Base-by-base conservation (phyloP, 2,329 filamentous ascomycete genomes). In the Sporothrix euskadiensis region DNA sequence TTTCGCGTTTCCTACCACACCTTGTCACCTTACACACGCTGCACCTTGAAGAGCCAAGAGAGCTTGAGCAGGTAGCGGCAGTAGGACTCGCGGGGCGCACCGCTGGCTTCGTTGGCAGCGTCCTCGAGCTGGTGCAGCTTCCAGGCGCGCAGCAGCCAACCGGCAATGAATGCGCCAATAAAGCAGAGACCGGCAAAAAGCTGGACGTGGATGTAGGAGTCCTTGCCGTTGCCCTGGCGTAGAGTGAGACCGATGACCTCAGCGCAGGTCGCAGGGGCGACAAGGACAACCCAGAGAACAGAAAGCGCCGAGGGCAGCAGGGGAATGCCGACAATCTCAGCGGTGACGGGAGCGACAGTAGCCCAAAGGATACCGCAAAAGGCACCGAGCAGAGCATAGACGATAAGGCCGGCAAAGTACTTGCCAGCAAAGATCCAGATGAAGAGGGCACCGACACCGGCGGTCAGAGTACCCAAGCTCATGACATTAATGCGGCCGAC, bases 401-500 rank as follows among this genome's bases (percentile, higher is more conserved):
- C 87, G 44, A 95, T 85, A 39, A 93, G 83, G 0, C 92, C 88
- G 0, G 88, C 90, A 75, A 89, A 92, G 12, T 79, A 80, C 75
- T 85, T 87, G 57, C 88, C 87, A 1, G 91, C 91, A 74, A 90
- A 89, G 72, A 90, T 89, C 93, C 93, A 95, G 47, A 95, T 85
- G 26, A 91, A 86, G 61, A 95, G 85, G 52, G 88, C 87, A 49
- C 92, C 87, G 0, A 94, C 74, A 7, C 88, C 90, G 1, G 87
- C 87, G 2, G 90, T 78, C 47, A 92, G 86, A 0, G 91, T 93
- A 79, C 89, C 89, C 0, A 87, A 79, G 2, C 83, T 85, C 0
- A 91, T 90, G 82, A 94, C 90, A 78, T 95, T 94, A 76, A 95
- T 87, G 12, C 92, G 85, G 0, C 93, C 92, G 8, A 90, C 85